phyloP scores from a whole-genome alignment of 371 early-diverging fungal genomes.

The Choanephora cucurbitarum region DNA sequence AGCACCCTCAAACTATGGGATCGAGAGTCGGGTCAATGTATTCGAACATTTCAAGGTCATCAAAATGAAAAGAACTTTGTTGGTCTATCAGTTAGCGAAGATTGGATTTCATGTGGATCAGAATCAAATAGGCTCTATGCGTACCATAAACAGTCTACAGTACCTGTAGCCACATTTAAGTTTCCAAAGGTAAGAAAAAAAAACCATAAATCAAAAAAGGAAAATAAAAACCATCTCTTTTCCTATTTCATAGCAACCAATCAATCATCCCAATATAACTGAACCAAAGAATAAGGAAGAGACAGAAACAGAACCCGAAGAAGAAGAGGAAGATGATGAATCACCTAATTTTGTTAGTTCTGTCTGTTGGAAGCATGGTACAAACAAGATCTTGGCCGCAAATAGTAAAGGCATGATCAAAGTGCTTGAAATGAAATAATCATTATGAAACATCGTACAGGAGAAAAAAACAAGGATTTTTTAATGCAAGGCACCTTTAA shows the following conservation, averaged over 20 bases:
- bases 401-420: conserved; percentile 90
- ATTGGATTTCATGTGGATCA: conserved; percentile 91
- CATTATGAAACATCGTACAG: neutral
- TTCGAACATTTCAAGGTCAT: conserved; percentile 80
- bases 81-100: conserved; percentile 75
- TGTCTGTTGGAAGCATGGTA: conserved; percentile 84
- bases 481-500: neutral
- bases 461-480: too few species aligned
- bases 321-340: conserved; percentile 49
- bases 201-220: too few species aligned
- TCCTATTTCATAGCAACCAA: too few species aligned
- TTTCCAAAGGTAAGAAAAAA: conserved; percentile 73
- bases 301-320: conserved; percentile 32
- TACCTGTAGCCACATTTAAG: conserved; percentile 70
- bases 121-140: conserved; percentile 87
- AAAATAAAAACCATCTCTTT: too few species aligned
- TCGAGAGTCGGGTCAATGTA: conserved; percentile 51
- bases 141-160: conserved; percentile 71
- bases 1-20: conserved; percentile 88
- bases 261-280: too few species aligned
- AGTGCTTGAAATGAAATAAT: conserved; percentile 51
- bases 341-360: conserved; percentile 85
- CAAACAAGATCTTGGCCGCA: conserved; percentile 78
- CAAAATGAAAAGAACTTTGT: conserved; percentile 95
- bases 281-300: conserved; percentile 50